Conservation (phyloP, 1,284 basidiomycete genomes). For the Ceratobasidium sp. region DNA sequence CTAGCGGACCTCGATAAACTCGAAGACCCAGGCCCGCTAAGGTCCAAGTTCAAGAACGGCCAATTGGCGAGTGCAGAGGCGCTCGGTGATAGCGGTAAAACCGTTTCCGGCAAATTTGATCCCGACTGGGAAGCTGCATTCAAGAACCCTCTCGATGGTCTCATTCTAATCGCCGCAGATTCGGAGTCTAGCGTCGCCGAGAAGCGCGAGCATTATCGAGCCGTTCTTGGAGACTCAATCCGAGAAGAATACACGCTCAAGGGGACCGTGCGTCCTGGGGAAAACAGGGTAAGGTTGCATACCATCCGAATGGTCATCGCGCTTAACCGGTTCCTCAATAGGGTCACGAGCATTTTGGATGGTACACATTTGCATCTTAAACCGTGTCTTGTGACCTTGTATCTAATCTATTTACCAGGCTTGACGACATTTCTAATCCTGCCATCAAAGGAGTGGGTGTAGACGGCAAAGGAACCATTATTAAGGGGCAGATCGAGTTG, state of each 20-base stretch:
- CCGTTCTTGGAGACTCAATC: too few relatives aligned
- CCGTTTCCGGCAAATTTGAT: neutral
- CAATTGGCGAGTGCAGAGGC: neutral
- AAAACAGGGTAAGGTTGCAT: neutral
- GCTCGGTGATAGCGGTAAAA: neutral
- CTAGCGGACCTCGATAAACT: neutral
- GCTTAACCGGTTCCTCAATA: neutral
- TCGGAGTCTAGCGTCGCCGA: too few relatives aligned
- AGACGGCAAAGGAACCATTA: neutral
- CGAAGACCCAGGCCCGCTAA: neutral
- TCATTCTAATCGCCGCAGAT: neutral
- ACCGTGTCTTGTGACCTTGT: neutral
- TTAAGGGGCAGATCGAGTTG: neutral
- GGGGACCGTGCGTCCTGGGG: neutral
- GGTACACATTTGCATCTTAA: neutral
- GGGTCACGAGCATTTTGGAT: conserved; percentile 22
- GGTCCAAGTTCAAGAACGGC: neutral
- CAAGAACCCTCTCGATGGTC: neutral
- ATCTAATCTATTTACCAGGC: neutral
- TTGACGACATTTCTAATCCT: conserved; percentile 8
- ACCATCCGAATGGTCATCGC: neutral
- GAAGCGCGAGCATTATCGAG: too few relatives aligned
- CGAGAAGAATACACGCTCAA: too few relatives aligned
- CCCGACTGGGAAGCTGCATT: neutral
- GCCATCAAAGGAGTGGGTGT: neutral